phyloP scores from a whole-genome alignment of 2,329 filamentous ascomycete genomes.

The Colletotrichum aenigma region DNA sequence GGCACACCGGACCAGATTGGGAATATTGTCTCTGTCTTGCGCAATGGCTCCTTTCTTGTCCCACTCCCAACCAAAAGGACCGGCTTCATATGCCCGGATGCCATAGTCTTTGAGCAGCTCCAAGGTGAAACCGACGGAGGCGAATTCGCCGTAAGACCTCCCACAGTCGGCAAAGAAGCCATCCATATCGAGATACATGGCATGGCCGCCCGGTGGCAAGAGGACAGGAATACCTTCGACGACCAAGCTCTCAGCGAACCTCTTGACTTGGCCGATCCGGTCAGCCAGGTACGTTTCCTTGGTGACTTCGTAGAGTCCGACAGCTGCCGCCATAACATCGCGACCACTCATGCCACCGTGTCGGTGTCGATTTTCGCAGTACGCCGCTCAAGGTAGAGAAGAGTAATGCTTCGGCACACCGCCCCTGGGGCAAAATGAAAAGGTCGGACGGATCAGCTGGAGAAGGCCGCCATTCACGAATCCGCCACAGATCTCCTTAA shows the following conservation, averaged over 20 bases:
- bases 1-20: background rate
- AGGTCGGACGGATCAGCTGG: background rate
- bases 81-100: background rate
- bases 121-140: background rate
- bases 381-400: slow-evolving; percentile 1
- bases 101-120: background rate
- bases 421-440: slow-evolving; percentile 28
- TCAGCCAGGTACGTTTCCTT: background rate
- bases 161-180: background rate
- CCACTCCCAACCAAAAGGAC: background rate
- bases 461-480: background rate
- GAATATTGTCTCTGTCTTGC: background rate
- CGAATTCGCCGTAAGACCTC: background rate
- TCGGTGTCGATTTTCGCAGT: no score
- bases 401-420: slow-evolving; percentile 26
- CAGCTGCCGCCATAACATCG: background rate
- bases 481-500: background rate
- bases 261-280: background rate
- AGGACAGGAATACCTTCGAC: background rate
- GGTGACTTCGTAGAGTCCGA: background rate
- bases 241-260: background rate
- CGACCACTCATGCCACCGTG: background rate
- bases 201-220: background rate
- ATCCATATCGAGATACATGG: background rate
- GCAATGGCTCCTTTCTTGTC: background rate